These are phyloP conservation scores for Mycena polygramma DNA, from an alignment of 768 basidiomycete genomes.

Conservation along the genomic window DNA sequence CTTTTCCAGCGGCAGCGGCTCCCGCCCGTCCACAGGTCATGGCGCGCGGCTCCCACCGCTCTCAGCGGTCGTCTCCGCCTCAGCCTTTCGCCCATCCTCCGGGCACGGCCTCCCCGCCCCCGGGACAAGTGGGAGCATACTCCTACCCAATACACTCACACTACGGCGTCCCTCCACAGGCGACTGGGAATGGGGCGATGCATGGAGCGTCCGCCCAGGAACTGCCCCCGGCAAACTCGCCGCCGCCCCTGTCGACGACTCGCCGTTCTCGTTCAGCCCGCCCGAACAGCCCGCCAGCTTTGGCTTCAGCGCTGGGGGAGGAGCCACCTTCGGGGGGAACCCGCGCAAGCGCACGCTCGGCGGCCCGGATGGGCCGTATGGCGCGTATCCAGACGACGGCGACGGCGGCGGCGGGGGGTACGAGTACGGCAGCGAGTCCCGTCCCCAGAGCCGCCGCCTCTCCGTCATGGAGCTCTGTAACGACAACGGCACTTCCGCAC, in stretches of 20 bases:
- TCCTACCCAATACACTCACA: constrained; percentile 67
- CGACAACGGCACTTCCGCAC: constrained; percentile 60
- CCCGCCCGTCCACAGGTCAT: constrained; percentile 53
- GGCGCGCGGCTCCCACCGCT: constrained; percentile 74
- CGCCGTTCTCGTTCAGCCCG: constrained; percentile 69
- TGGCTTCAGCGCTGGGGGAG: constrained; percentile 2
- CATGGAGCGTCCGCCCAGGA: constrained; percentile 65
- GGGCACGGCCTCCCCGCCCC: constrained; percentile 55
- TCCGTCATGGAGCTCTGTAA: constrained; percentile 92
- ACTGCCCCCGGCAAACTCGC: constrained; percentile 79
- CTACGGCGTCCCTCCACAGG: constrained; percentile 71
- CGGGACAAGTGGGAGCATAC: constrained; percentile 55
- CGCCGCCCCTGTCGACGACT: constrained; percentile 60
- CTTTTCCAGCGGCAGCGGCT: constrained; percentile 24
- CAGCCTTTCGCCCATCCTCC: constrained; percentile 62
- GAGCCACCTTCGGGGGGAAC: constrained; percentile 40
- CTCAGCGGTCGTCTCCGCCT: constrained; percentile 80
- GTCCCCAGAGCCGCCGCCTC: constrained; percentile 85
- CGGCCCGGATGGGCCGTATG: constrained; percentile 58
- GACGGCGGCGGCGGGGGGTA: constrained; percentile 56
- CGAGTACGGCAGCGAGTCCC: constrained; percentile 80
- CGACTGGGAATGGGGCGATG: constrained; percentile 34
- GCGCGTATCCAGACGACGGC: constrained; percentile 40
- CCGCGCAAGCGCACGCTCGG: constrained; percentile 66
- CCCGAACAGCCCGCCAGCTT: constrained; percentile 41